Conservation (phyloP, 768 basidiomycete species). For the Macrocybe gigantea region DNA sequence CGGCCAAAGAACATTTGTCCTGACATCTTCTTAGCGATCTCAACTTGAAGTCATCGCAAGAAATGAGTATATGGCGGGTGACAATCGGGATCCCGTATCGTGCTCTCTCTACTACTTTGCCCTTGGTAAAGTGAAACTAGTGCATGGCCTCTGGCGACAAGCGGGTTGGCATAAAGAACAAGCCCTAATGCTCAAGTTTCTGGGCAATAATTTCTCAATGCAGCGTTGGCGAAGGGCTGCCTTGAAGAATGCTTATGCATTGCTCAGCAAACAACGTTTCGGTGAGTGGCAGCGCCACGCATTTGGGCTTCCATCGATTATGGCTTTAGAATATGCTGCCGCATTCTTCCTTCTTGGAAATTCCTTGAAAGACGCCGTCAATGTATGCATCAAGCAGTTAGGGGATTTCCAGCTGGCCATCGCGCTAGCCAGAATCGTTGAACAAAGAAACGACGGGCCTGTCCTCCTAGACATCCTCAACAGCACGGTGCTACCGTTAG, state of each 20-base stretch:
- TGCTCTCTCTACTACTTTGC: conserved; percentile 96
- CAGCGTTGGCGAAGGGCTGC: conserved; percentile 90
- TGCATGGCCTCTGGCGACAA: conserved; percentile 94
- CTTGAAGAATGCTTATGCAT: conserved; percentile 91
- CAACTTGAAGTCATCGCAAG: conserved; percentile 88
- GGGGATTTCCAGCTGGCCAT: conserved; percentile 89
- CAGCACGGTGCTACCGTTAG: conserved; percentile 74
- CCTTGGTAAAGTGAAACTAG: conserved; percentile 84
- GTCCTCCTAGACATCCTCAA: conserved; percentile 65
- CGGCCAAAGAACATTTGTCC: not conserved
- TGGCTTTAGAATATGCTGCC: conserved; percentile 82
- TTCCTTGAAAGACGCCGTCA: conserved; percentile 85
- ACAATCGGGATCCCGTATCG: conserved; percentile 79
- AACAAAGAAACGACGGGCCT: conserved; percentile 78
- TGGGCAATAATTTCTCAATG: conserved; percentile 83
- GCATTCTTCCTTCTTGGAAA: conserved; percentile 95
- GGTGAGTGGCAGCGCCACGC: conserved; percentile 44
- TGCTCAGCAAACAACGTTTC: conserved; percentile 87
- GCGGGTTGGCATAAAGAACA: conserved; percentile 93
- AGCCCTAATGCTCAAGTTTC: conserved; percentile 81
- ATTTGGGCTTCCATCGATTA: not conserved
- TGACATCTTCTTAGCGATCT: conserved; percentile 44
- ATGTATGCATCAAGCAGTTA: conserved; percentile 83
- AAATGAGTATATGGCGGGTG: conserved; percentile 87
- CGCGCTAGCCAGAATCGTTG: conserved; percentile 78